phyloP scores from a whole-genome alignment of 129 eudicot genomes.

The Saussurea involucrata region DNA sequence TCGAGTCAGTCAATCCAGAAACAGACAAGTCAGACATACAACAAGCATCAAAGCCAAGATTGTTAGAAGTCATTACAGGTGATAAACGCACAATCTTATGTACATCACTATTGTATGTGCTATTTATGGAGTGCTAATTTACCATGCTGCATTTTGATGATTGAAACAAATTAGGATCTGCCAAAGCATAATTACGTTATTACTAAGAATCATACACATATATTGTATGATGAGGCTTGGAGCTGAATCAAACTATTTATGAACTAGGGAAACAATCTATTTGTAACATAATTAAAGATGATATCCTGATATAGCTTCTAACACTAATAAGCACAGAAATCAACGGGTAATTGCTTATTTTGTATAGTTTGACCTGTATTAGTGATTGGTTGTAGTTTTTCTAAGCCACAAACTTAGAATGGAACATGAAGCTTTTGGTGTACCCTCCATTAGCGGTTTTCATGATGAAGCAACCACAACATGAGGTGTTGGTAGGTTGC shows the following conservation, averaged over 20 bases:
- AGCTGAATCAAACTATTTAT: background rate
- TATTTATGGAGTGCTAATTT: background rate
- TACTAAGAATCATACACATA: background rate
- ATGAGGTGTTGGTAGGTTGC: background rate
- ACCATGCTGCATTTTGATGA: background rate
- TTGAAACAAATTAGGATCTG: background rate
- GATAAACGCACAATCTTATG: background rate
- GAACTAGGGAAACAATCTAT: background rate
- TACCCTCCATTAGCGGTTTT: background rate
- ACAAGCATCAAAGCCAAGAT: constrained; percentile 37
- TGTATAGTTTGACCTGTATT: background rate
- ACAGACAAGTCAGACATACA: constrained; percentile 35
- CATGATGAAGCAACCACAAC: background rate
- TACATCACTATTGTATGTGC: background rate
- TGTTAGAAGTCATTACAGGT: constrained; percentile 88
- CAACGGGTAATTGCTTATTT: background rate
- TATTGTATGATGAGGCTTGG: background rate
- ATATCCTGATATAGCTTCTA: background rate
- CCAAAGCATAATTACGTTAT: background rate
- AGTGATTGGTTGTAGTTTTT: background rate
- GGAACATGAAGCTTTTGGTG: background rate
- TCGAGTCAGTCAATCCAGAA: constrained; percentile 10
- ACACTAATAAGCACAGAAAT: background rate
- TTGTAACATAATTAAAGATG: background rate
- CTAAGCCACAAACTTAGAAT: background rate